These are phyloP conservation scores for Talinum fruticosum DNA, from an alignment of 148 eudicot genomes.

Conservation along the genomic window DNA sequence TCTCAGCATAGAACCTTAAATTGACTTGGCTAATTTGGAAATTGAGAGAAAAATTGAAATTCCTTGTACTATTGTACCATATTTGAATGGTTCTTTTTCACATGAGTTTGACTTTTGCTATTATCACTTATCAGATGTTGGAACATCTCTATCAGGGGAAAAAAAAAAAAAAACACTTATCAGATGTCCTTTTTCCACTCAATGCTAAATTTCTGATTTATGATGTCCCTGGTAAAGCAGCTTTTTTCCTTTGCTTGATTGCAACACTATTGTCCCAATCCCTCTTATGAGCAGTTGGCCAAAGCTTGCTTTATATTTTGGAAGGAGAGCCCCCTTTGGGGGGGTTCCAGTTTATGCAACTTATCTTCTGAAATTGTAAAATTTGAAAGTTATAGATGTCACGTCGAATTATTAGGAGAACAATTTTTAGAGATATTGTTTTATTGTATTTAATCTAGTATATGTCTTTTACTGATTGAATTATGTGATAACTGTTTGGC, in stretches of 20 bases:
- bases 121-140: not conserved
- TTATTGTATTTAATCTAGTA: not conserved
- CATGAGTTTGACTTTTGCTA: slow-evolving; percentile 3
- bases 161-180: too few species aligned
- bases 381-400: not conserved
- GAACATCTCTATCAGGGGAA: too few species aligned
- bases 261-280: too few species aligned
- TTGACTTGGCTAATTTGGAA: not conserved
- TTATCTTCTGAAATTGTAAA: not conserved
- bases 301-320: not conserved
- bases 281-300: not conserved
- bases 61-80: slow-evolving; percentile 2
- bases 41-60: not conserved
- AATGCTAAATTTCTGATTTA: not conserved
- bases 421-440: not conserved
- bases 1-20: not conserved
- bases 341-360: not conserved
- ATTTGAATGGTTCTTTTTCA: not conserved
- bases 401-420: not conserved
- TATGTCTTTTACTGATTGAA: not conserved
- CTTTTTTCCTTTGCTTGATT: not conserved
- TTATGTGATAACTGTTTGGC: not conserved
- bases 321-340: not conserved
- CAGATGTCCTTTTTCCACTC: not conserved
- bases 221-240: not conserved